Conservation (phyloP, 2,329 filamentous ascomycete genomes). For the Balansia obtecta region DNA sequence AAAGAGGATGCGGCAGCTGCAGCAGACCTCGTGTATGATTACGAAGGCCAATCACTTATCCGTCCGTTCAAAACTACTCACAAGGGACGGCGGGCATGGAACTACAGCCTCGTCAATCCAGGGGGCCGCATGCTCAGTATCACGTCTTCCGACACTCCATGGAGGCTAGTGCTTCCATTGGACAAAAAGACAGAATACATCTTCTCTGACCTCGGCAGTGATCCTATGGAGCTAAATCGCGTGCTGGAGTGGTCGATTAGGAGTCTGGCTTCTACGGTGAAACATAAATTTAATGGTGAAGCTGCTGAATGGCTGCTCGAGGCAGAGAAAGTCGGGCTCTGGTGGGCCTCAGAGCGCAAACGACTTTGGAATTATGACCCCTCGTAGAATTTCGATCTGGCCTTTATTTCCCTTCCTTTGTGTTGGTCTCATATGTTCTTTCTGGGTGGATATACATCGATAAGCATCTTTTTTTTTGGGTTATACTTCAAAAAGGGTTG, state of each 20-base stretch:
- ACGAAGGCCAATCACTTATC: constrained; percentile 23
- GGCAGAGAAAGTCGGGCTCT: constrained; percentile 18
- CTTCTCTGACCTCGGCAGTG: constrained; percentile 15
- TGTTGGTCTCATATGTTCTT: not conserved
- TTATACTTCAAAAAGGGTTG: too few species aligned
- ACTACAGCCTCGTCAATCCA: constrained; percentile 20
- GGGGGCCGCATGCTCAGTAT: constrained; percentile 18
- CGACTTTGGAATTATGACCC: constrained; percentile 7
- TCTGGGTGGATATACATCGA: not conserved
- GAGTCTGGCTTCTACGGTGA: constrained; percentile 7
- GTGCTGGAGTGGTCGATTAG: constrained; percentile 9
- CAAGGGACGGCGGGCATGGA: constrained; percentile 16
- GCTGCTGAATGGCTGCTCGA: constrained; percentile 17
- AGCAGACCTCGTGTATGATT: constrained; percentile 19
- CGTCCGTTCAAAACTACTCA: constrained; percentile 13
- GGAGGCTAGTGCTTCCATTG: constrained; percentile 19
- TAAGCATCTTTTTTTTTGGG: not conserved
- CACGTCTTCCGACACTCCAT: constrained; percentile 11
- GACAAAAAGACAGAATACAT: constrained; percentile 17
- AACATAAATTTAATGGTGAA: constrained; percentile 9
- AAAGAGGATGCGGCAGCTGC: constrained; percentile 14
- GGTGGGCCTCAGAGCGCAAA: constrained; percentile 18
- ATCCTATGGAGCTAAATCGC: constrained; percentile 16
- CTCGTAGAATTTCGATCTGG: not conserved
- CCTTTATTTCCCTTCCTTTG: not conserved